Base-by-base conservation (phyloP, 2,329 filamentous ascomycete species). In the Diaporthe citri region DNA sequence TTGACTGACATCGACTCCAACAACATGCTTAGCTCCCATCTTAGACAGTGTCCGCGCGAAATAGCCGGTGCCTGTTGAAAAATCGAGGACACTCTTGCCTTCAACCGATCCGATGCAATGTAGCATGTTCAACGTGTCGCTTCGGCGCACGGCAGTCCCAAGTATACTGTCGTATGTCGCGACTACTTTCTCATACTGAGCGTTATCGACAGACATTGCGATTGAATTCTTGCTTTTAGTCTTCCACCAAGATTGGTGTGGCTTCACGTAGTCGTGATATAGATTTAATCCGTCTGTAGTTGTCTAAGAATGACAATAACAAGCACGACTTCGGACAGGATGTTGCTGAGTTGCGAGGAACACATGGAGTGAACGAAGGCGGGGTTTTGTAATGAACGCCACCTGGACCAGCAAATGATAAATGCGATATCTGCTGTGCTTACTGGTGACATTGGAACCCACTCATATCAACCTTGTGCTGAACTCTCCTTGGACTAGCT, bases 181-280 rank as follows among this genome's bases (percentile, higher is more conserved):
- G 22, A 52, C 64, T 34, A 67, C 64, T 31, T 52, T 67, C 64
- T 52, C 64, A 36, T 67, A 67, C 31, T 67, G 64, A 13, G 46
- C 64, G n/a, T 67, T 67, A 9, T 67, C 64, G 20, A 67, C 34
- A 28, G 46, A 15, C 64, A 67, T 67, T 28, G 15, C 9, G 28
- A 22, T 22, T n/a, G 39, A 1, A 13, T 1, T 31, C 7, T 43
- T 34, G 60, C 20, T n/a, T 5, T 10, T 15, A 9, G 15, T 22
- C 8, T 36, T 28, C 34, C 1, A 2, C 28, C 6, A 20, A 4
- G 36, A 7, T 15, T 8, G 17, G 1, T 15, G n/a, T n/a, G n/a
- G n/a, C n/a, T n/a, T n/a, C n/a, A n/a, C n/a, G n/a, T 48, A 8
- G 8, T 17, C 36, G 43, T 31, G 31, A 10, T 34, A 34, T 51